Evolutionary conservation across 2,329 filamentous ascomycete genomes (phyloP), one percentile per base, ranked within the genome.

Genomic region (Tolypocladium tropicale): DNA sequence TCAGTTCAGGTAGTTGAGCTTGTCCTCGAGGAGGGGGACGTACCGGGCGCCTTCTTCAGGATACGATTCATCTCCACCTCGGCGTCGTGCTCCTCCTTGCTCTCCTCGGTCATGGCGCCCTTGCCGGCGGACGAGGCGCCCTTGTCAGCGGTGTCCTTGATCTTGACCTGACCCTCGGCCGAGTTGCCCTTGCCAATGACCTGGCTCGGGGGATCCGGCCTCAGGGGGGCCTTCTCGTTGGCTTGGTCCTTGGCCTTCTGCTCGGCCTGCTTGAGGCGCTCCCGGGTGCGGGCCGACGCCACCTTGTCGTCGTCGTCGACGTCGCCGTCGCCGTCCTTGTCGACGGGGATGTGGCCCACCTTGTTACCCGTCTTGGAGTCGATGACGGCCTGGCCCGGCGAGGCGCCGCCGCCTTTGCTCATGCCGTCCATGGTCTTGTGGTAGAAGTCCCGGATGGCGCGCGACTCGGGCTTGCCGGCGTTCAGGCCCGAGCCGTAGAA

Each of bases 11-110:
- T n/a, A n/a, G n/a, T n/a, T n/a, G n/a, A n/a, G n/a, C n/a, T n/a
- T n/a, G n/a, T n/a, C n/a, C n/a, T n/a, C n/a, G n/a, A n/a, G n/a
- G 43, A 25, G 12, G 33, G 23, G 11, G 4, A 75, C 82, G 62
- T 82, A 95, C 90, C 86, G 18, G 93, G 91, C 3, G 89, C 85
- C 67, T 85, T 87, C 75, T 92, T 94, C 61, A 97, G 72, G 52
- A 97, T 95, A 9, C 72, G 70, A 65, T 90, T 87, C 60, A 97
- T 72, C 69, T 90, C 89, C 21, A 74, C 73, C 68, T 91, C 85
- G 2, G 88, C 83, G 55, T 84, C 79, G 55, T 82, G 78, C 55
- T 86, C 80, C 59, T 85, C 80, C 33, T 79, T 74, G 14, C 78
- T 79, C 68, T 84, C 78, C 32, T 72, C 64, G 33, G 65, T 4